These are phyloP conservation scores for Gliomastix tumulicola DNA, from an alignment of 2,329 filamentous ascomycete genomes.

Conservation along the genomic window DNA sequence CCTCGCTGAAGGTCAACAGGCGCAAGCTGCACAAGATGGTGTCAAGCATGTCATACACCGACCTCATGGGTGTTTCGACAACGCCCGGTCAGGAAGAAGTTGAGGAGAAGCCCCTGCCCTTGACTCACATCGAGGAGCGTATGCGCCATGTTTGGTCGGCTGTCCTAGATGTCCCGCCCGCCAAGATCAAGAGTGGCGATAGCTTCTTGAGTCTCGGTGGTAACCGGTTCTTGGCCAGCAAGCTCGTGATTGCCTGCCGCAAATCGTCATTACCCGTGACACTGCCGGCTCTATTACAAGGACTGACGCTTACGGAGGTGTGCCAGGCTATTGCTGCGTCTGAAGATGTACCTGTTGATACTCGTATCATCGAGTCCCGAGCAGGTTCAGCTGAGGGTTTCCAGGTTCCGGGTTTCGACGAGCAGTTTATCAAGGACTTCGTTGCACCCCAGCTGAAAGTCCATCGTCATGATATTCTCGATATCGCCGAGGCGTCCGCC, in stretches of 20 bases:
- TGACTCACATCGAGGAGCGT: slow-evolving; percentile 37
- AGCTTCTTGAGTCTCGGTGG: slow-evolving; percentile 41
- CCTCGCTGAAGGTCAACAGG: slow-evolving; percentile 42
- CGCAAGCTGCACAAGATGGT: slow-evolving; percentile 38
- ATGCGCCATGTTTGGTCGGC: slow-evolving; percentile 41
- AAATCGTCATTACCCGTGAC: slow-evolving; percentile 30
- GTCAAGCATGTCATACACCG: slow-evolving; percentile 29
- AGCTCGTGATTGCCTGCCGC: slow-evolving; percentile 36
- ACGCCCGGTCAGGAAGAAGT: slow-evolving; percentile 27
- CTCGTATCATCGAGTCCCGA: background rate
- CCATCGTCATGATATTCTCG: slow-evolving; percentile 32
- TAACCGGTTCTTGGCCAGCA: slow-evolving; percentile 33
- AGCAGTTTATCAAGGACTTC: slow-evolving; percentile 29
- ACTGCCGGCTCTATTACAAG: slow-evolving; percentile 33
- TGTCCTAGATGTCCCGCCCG: slow-evolving; percentile 29
- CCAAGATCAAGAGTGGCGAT: slow-evolving; percentile 30
- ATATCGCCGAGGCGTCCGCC: slow-evolving; percentile 39
- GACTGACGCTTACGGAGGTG: slow-evolving; percentile 34
- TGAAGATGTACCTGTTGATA: too few species aligned
- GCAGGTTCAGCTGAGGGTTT: background rate
- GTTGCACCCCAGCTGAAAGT: slow-evolving; percentile 35
- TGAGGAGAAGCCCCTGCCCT: slow-evolving; percentile 35
- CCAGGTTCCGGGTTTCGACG: slow-evolving; percentile 10
- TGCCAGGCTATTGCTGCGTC: slow-evolving; percentile 20
- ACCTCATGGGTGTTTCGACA: slow-evolving; percentile 32